phyloP scores from a whole-genome alignment of 208 protist genomes.

The Blastocrithidia nonstop region DNA sequence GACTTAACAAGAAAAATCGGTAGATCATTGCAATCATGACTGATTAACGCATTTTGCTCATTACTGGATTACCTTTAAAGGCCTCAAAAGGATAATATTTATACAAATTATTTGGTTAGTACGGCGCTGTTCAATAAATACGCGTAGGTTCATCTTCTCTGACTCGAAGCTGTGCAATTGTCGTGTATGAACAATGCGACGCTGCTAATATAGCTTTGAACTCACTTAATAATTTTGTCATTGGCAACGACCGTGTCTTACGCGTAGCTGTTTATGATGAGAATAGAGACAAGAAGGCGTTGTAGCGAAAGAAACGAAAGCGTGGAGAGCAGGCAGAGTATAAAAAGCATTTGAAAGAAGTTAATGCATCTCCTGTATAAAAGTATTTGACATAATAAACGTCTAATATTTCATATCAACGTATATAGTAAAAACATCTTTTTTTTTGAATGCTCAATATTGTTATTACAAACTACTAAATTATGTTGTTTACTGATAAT shows the following conservation, averaged over 20 bases:
- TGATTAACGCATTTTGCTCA: slow-evolving; percentile 71
- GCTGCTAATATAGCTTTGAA: slow-evolving; percentile 36
- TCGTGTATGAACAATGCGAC: slow-evolving; percentile 82
- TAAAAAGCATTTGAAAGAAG: slow-evolving; percentile 46
- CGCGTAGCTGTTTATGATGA: slow-evolving; percentile 74
- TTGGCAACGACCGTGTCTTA: slow-evolving; percentile 48
- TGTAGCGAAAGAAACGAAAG: slow-evolving; percentile 63
- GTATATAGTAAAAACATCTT: background rate
- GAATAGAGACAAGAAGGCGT: slow-evolving; percentile 44
- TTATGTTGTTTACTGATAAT: background rate
- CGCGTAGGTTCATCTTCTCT: slow-evolving; percentile 39
- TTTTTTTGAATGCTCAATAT: background rate
- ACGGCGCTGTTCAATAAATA: slow-evolving; percentile 70
- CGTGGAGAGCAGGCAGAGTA: slow-evolving; percentile 66
- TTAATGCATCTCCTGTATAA: slow-evolving; percentile 8
- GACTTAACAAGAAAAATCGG: no score
- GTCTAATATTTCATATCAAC: background rate
- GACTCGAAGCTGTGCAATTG: slow-evolving; percentile 69
- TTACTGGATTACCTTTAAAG: slow-evolving; percentile 68
- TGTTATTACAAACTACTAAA: background rate
- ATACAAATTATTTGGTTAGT: slow-evolving; percentile 73
- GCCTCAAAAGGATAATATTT: slow-evolving; percentile 50
- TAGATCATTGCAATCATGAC: slow-evolving; percentile 36
- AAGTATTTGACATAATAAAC: slow-evolving; percentile 2
- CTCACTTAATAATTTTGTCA: slow-evolving; percentile 50